phyloP scores from a whole-genome alignment of 345 rosid genomes.

The Citrus maxima region DNA sequence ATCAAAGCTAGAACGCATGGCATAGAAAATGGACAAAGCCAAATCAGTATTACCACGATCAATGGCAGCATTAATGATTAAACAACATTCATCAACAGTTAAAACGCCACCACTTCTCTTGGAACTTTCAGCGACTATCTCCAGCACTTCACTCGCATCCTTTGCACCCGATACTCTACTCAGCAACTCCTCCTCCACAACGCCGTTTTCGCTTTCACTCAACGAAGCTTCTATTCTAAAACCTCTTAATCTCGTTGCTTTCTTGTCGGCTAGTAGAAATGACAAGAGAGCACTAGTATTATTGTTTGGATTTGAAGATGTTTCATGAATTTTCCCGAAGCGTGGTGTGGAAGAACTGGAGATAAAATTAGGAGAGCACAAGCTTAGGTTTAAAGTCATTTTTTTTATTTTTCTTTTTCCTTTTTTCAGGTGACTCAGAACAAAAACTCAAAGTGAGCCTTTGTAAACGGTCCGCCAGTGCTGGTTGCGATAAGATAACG shows the following conservation, averaged over 20 bases:
- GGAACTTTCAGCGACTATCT: slow-evolving; percentile 33
- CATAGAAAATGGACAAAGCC: slow-evolving; percentile 77
- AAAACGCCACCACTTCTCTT: slow-evolving; percentile 44
- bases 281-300: slow-evolving; percentile 26
- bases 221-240: slow-evolving; percentile 36
- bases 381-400: slow-evolving; percentile 37
- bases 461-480: background rate
- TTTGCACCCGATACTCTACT: slow-evolving; percentile 43
- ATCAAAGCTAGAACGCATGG: slow-evolving; percentile 87
- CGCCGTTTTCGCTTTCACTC: slow-evolving; percentile 25
- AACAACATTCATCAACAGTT: slow-evolving; percentile 47
- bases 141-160: slow-evolving; percentile 66
- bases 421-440: background rate
- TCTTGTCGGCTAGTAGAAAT: slow-evolving; percentile 12
- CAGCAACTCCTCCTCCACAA: slow-evolving; percentile 42
- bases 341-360: slow-evolving; percentile 33
- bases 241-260: background rate
- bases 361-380: slow-evolving; percentile 35
- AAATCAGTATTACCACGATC: slow-evolving; percentile 68
- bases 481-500: background rate
- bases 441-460: too few species aligned
- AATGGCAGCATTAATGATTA: slow-evolving; percentile 57
- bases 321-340: slow-evolving; percentile 29
- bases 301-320: slow-evolving; percentile 22
- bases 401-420: background rate